Evolutionary conservation across 2,329 filamentous ascomycete species (phyloP).

Genomic region (Lachnum nothofagi): DNA sequence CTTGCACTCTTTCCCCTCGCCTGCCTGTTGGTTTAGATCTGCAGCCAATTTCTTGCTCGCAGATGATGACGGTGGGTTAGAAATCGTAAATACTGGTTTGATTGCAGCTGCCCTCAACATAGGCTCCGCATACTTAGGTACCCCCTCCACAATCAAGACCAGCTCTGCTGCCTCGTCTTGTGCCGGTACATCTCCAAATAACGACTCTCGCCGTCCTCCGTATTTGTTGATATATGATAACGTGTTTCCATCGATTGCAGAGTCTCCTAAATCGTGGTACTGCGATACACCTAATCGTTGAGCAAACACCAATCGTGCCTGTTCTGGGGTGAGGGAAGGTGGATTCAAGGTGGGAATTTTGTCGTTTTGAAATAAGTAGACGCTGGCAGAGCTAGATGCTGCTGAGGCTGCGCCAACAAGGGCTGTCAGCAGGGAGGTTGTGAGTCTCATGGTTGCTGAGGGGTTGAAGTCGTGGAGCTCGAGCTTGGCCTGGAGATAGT

Average conservation of each 20-base stretch:
- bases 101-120: conserved; percentile 40
- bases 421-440: conserved; percentile 36
- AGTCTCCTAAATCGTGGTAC: conserved; percentile 42
- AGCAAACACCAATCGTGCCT: conserved; percentile 53
- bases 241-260: conserved; percentile 30
- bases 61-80: conserved; percentile 38
- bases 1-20: conserved; percentile 21
- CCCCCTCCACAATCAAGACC: conserved; percentile 55
- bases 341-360: conserved; percentile 40
- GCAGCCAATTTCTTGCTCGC: conserved; percentile 30
- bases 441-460: conserved; percentile 37
- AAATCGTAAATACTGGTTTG: conserved; percentile 46
- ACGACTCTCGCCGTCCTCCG: conserved; percentile 45
- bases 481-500: conserved; percentile 14
- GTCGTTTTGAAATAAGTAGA: conserved; percentile 44
- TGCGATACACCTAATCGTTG: conserved; percentile 48
- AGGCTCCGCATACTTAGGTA: conserved; percentile 41
- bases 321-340: conserved; percentile 41
- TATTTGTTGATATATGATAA: conserved; percentile 56
- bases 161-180: conserved; percentile 42
- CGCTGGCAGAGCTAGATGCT: conserved; percentile 40
- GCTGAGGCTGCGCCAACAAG: conserved; percentile 35
- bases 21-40: conserved; percentile 28
- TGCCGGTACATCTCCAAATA: conserved; percentile 42
- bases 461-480: conserved; percentile 19